A percentile compares a stretch with the other conserved stretches of the same genome.
Conservation (phyloP, 805 yeast species). For the Alloascoidea africana region DNA sequence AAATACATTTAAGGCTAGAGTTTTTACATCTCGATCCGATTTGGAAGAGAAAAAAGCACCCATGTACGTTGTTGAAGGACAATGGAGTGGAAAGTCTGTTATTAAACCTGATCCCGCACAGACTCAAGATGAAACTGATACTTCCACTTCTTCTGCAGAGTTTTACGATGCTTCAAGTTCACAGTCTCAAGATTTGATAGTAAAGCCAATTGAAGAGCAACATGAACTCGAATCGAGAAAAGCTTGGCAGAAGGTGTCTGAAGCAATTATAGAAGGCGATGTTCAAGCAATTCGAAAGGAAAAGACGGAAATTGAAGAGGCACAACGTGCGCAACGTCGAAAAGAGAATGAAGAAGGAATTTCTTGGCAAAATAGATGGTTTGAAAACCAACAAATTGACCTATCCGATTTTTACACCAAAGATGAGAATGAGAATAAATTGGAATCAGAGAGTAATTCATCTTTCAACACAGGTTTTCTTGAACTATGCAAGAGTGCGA, state of each 20-base stretch:
- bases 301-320: slow-evolving; percentile 68
- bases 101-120: slow-evolving; percentile 18
- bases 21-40: slow-evolving; percentile 38
- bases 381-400: slow-evolving; percentile 22
- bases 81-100: slow-evolving; percentile 81
- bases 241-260: slow-evolving; percentile 87
- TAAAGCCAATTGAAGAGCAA: slow-evolving; percentile 76
- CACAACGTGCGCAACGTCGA: slow-evolving; percentile 71
- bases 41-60: slow-evolving; percentile 33
- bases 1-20: slow-evolving; percentile 82
- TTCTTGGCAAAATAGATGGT: slow-evolving; percentile 77
- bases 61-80: slow-evolving; percentile 70
- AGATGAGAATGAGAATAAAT: slow-evolving; percentile 6
- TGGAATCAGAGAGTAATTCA: background rate
- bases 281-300: slow-evolving; percentile 60
- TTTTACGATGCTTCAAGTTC: slow-evolving; percentile 10
- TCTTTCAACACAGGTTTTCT: background rate
- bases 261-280: slow-evolving; percentile 64
- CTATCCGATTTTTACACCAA: slow-evolving; percentile 5
- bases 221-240: slow-evolving; percentile 67
- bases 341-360: slow-evolving; percentile 49
- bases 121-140: background rate
- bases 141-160: background rate
- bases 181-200: slow-evolving; percentile 40
- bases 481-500: background rate